Base-by-base conservation (phyloP, 169 alveolate species). In the Eimeria falciformis region DNA sequence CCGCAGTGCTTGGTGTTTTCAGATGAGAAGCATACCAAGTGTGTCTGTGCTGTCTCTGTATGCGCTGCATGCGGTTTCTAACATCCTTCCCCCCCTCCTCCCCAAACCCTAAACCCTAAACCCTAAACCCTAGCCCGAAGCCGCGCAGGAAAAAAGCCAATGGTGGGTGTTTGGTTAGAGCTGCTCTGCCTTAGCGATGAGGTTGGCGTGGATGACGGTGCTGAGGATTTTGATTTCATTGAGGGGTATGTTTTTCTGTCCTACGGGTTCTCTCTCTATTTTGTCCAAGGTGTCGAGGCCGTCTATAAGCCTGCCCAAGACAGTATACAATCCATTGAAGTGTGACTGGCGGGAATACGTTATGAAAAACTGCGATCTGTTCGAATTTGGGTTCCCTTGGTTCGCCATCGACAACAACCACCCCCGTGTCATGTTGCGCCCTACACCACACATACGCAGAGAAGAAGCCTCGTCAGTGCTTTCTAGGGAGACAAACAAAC, bases 341-440 rank as follows among this genome's bases (percentile, higher is more conserved):
- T 97, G 99, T 40, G 98, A 98, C 86, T 96, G 98, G 71, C 97
- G 96, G 7, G 98, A 96, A 93, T 97, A 97, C 46, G 99, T 97
- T 79, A 97, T 96, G 95, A 97, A 97, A 93, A 97, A 97, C 95
- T 97, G 99, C 18, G 98, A 97, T 37, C 98, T 98, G 89, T 97
- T 97, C 91, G 98, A 96, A 91, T 97, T 96, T 6, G 98, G 97
- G 62, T 95, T 94, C 29, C 98, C 98, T 66, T 84, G 96, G 93
- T 97, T 97, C 71, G 98, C 98, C 99, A 97, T 97, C 33, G 98
- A 96, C 55, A 97, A 93, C n/a, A 95, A 90, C 29, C 99, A 98
- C 50, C 98, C 84, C 89, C 95, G 94, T 92, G 87, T 97, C 99
- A 84, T 96, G 97, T 98, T 96, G 94, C 43, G 29, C 45, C 6